Conservation (phyloP, 352 stramenopile genomes). For the Phytophthora gonapodyides region DNA sequence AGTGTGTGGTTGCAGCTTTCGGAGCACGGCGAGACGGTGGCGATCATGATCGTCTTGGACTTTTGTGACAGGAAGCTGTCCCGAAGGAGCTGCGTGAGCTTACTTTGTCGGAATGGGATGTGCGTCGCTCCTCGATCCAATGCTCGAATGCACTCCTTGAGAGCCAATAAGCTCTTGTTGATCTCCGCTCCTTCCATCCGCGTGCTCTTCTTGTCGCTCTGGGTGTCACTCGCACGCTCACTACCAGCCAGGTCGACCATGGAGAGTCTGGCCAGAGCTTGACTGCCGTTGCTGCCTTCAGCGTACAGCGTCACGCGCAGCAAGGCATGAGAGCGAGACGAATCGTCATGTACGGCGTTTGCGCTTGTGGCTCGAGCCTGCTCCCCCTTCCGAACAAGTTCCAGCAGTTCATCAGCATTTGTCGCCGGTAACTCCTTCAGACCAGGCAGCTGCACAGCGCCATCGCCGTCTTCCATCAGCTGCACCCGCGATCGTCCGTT, state of each 20-base stretch:
- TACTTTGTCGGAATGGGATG: constrained; percentile 95
- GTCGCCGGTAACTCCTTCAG: constrained; percentile 86
- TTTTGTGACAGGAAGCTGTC: constrained; percentile 93
- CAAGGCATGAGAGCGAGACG: constrained; percentile 92
- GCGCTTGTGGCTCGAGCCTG: constrained; percentile 91
- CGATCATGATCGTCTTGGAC: constrained; percentile 95
- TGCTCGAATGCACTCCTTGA: constrained; percentile 98
- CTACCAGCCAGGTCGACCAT: constrained; percentile 95
- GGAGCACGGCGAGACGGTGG: constrained; percentile 93
- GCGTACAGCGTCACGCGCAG: constrained; percentile 83
- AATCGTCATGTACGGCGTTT: constrained; percentile 95
- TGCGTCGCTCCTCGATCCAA: constrained; percentile 86
- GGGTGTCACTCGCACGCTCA: constrained; percentile 94
- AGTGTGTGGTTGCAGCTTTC: constrained; percentile 95
- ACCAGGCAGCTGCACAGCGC: constrained; percentile 92
- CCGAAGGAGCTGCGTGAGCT: constrained; percentile 94
- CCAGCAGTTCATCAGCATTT: constrained; percentile 84
- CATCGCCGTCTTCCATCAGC: constrained; percentile 92
- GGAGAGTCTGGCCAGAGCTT: constrained; percentile 50
- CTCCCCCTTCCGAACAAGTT: constrained; percentile 90
- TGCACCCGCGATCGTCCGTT: constrained; percentile 89
- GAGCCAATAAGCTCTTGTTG: constrained; percentile 96
- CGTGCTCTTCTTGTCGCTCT: constrained; percentile 88
- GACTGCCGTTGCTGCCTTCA: constrained; percentile 16
- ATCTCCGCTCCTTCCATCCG: constrained; percentile 97